A percentile compares a stretch with the other conserved stretches of the same genome.
Evolutionary conservation across 495 filamentous ascomycete genomes (phyloP).

Genomic region (Podospora bellae-mahoneyi): DNA sequence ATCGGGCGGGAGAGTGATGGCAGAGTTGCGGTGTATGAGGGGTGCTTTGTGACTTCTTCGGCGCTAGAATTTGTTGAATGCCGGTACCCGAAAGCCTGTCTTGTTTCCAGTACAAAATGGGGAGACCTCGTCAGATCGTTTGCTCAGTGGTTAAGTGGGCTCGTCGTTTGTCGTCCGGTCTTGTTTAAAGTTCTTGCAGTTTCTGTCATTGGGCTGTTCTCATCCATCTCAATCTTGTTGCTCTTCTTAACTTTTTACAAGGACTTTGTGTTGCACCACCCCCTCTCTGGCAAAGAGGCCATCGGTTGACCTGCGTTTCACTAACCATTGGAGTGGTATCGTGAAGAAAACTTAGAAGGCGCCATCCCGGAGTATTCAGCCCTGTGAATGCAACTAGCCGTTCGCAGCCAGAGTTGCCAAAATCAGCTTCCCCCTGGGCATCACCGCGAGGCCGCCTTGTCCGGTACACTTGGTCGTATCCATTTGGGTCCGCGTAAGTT

Average conservation of each 20-base stretch:
- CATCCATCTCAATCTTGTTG: not conserved
- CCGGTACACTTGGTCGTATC: not conserved
- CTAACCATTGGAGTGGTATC: not conserved
- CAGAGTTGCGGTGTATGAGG: not conserved
- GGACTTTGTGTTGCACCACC: not conserved
- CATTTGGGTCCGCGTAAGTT: not conserved
- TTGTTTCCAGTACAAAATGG: constrained; percentile 21
- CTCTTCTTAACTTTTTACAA: not conserved
- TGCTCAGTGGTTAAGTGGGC: not conserved
- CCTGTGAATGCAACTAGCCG: constrained; percentile 29
- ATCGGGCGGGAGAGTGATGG: not conserved
- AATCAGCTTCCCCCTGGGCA: not conserved
- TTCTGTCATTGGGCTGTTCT: not conserved
- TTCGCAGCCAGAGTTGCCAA: constrained; percentile 15
- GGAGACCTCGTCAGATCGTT: not conserved
- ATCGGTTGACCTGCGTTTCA: not conserved
- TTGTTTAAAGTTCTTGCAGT: not conserved
- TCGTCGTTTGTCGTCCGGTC: not conserved
- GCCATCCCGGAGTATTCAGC: constrained; percentile 5
- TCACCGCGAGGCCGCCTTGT: not conserved
- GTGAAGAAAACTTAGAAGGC: not conserved
- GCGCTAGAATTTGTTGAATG: constrained; percentile 16
- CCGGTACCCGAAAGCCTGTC: constrained; percentile 27
- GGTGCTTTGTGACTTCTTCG: not conserved
- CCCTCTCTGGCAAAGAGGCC: not conserved